phyloP scores from a whole-genome alignment of 2,329 filamentous ascomycete species.

The Alternaria ethzedia region DNA sequence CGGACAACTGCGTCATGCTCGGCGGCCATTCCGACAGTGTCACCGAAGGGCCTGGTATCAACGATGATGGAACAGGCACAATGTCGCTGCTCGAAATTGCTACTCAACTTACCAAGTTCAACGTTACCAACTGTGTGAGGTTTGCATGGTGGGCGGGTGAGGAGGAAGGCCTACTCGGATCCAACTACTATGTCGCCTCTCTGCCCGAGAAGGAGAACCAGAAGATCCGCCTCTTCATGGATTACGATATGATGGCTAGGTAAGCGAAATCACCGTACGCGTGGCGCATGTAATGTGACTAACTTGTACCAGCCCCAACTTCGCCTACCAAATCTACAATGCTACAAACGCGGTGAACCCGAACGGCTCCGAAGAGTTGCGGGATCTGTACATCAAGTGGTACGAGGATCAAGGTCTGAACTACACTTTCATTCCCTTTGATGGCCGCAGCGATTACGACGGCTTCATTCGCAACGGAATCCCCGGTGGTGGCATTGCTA shows the following conservation, averaged over 20 bases:
- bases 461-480: slow-evolving; percentile 51
- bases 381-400: slow-evolving; percentile 49
- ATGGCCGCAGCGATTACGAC: slow-evolving; percentile 51
- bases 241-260: slow-evolving; percentile 53
- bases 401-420: slow-evolving; percentile 46
- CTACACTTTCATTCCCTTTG: slow-evolving; percentile 49
- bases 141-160: slow-evolving; percentile 51
- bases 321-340: slow-evolving; percentile 51
- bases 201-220: slow-evolving; percentile 44
- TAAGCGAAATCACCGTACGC: background rate
- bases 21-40: slow-evolving; percentile 52
- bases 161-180: slow-evolving; percentile 50
- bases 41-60: slow-evolving; percentile 51
- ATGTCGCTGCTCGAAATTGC: slow-evolving; percentile 51
- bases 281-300: background rate
- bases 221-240: slow-evolving; percentile 53
- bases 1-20: slow-evolving; percentile 50
- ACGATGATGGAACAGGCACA: slow-evolving; percentile 51
- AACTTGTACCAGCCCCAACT: slow-evolving; percentile 37
- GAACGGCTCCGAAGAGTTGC: slow-evolving; percentile 44
- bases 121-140: slow-evolving; percentile 48
- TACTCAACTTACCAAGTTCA: slow-evolving; percentile 49
- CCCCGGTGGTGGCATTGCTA: slow-evolving; percentile 50
- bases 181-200: slow-evolving; percentile 47
- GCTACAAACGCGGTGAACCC: slow-evolving; percentile 47